These are phyloP conservation scores for Colletotrichum siamense DNA, from an alignment of 2,329 filamentous ascomycete genomes.

Conservation along the genomic window DNA sequence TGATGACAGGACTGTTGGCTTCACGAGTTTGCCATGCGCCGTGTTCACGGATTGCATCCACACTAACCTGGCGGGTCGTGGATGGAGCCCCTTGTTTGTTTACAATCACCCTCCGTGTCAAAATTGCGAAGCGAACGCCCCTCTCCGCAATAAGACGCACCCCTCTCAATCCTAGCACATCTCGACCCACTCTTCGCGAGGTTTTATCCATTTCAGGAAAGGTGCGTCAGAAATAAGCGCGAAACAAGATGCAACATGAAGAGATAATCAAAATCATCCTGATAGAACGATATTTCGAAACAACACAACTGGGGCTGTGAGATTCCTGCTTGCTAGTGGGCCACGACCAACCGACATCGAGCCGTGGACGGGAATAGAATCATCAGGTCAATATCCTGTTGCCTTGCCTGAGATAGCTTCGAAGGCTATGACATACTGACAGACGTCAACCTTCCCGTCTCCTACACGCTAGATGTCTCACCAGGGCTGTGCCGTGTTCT, in stretches of 20 bases:
- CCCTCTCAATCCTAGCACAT: background rate
- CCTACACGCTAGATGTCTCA: background rate
- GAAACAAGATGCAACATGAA: background rate
- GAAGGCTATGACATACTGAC: background rate
- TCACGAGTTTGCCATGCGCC: background rate
- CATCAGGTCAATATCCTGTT: background rate
- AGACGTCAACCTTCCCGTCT: background rate
- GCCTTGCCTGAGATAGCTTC: background rate
- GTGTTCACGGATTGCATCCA: background rate
- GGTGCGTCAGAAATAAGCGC: background rate
- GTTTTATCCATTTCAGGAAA: background rate
- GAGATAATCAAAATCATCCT: background rate
- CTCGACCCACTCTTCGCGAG: background rate
- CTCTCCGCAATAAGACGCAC: background rate
- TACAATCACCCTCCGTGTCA: background rate
- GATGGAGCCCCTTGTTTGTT: background rate
- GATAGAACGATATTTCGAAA: background rate
- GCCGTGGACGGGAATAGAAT: background rate
- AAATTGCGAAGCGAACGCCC: background rate
- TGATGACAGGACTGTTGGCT: background rate
- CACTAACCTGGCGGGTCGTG: background rate
- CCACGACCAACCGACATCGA: background rate
- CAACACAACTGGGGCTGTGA: background rate
- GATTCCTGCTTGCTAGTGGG: background rate
- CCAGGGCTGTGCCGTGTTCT: background rate